phyloP scores from a whole-genome alignment of 2,329 filamentous ascomycete genomes.

The Colletotrichum euphorbiae region DNA sequence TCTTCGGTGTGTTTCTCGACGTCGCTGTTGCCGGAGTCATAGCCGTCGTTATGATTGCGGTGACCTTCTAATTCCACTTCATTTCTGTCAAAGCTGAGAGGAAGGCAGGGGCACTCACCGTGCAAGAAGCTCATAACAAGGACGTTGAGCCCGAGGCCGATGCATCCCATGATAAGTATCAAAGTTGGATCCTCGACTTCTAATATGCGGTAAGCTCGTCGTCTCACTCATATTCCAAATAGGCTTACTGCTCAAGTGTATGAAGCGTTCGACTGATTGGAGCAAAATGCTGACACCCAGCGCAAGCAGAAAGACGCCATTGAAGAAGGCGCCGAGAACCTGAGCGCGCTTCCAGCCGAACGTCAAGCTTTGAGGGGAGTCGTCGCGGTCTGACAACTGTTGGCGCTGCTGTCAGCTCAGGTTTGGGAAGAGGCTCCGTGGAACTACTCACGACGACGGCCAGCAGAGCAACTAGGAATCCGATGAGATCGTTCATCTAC shows the following conservation, averaged over 20 bases:
- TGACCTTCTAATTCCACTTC: not conserved
- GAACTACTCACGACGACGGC: slow-evolving; percentile 67
- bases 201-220: slow-evolving; percentile 45
- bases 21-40: not conserved
- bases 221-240: not conserved
- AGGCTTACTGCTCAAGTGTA: slow-evolving; percentile 64
- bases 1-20: not conserved
- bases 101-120: slow-evolving; percentile 52
- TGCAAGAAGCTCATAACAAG: slow-evolving; percentile 75
- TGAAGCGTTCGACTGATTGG: slow-evolving; percentile 78
- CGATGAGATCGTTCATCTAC: slow-evolving; percentile 77
- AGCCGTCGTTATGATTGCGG: not conserved
- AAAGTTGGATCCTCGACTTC: slow-evolving; percentile 73
- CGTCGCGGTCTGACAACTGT: slow-evolving; percentile 67
- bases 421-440: too few relatives aligned
- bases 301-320: slow-evolving; percentile 79
- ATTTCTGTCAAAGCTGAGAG: not conserved
- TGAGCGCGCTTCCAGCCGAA: slow-evolving; percentile 83
- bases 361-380: slow-evolving; percentile 69
- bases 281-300: slow-evolving; percentile 79
- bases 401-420: not conserved
- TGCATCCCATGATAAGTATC: slow-evolving; percentile 75
- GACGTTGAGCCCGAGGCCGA: slow-evolving; percentile 76
- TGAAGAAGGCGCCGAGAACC: slow-evolving; percentile 84
- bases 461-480: slow-evolving; percentile 74